A percentile compares a stretch with the other conserved stretches of the same genome.
phyloP scores from a whole-genome alignment of 768 basidiomycete species.

The Hortiboletus flavorubellus region DNA sequence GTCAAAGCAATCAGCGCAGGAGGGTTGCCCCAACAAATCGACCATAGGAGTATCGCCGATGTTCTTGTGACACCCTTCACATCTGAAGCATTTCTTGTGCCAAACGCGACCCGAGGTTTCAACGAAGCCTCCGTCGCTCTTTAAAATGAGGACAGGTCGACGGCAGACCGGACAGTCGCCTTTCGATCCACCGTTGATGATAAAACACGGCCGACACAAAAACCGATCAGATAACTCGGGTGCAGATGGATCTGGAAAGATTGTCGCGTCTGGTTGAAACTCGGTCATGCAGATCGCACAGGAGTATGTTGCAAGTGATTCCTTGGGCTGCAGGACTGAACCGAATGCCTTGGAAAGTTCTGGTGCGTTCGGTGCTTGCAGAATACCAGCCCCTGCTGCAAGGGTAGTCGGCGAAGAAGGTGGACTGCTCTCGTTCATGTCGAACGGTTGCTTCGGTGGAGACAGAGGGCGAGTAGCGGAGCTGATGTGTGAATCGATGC shows the following conservation, averaged over 20 bases:
- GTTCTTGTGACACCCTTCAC: constrained; percentile 66
- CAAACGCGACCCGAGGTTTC: constrained; percentile 68
- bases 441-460: constrained; percentile 45
- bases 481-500: constrained; percentile 57
- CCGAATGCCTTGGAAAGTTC: constrained; percentile 81
- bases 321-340: constrained; percentile 76
- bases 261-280: constrained; percentile 81
- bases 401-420: constrained; percentile 39
- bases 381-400: constrained; percentile 56
- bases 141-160: constrained; percentile 70
- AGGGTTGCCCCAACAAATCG: constrained; percentile 77
- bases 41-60: constrained; percentile 77
- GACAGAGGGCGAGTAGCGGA: constrained; percentile 55
- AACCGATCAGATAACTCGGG: constrained; percentile 43
- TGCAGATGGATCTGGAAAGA: constrained; percentile 67
- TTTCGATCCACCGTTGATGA: constrained; percentile 68
- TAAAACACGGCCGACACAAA: constrained; percentile 73
- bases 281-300: constrained; percentile 61
- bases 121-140: constrained; percentile 74
- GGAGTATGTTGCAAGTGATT: constrained; percentile 63
- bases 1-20: constrained; percentile 79
- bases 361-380: constrained; percentile 58
- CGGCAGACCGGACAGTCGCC: constrained; percentile 67
- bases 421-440: constrained; percentile 18
- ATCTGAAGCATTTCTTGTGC: constrained; percentile 82